phyloP scores from a whole-genome alignment of 371 early-diverging fungal genomes.

The Mortierella sp. region DNA sequence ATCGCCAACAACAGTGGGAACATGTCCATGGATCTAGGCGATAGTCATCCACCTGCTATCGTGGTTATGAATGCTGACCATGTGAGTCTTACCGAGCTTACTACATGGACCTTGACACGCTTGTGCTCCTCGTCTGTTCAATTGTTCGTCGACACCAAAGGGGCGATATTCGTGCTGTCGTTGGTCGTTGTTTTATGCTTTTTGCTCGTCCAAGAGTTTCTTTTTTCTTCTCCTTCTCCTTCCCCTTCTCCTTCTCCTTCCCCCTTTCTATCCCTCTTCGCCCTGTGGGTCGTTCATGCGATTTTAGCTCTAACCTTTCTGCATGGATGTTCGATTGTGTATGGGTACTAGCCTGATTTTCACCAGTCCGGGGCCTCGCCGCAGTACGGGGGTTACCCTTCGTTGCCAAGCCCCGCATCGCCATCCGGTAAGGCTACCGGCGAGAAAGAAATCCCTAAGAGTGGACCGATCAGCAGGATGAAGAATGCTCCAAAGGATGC shows the following conservation, averaged over 20 bases:
- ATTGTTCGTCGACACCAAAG: slow-evolving; percentile 11
- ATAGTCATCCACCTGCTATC: slow-evolving; percentile 45
- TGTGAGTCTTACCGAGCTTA: slow-evolving; percentile 56
- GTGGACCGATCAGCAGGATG: slow-evolving; percentile 79
- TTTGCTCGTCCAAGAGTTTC: background rate
- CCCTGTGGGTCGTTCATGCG: slow-evolving; percentile 21
- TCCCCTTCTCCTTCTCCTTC: background rate
- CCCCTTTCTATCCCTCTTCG: slow-evolving; percentile 5
- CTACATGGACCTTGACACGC: background rate
- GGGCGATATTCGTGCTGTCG: background rate
- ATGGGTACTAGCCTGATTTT: slow-evolving; percentile 32
- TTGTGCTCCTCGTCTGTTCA: background rate
- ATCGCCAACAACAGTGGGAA: slow-evolving; percentile 9
- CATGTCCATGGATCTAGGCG: slow-evolving; percentile 42
- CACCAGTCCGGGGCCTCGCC: slow-evolving; percentile 26
- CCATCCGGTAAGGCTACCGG: slow-evolving; percentile 40
- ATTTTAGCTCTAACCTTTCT: slow-evolving; percentile 6
- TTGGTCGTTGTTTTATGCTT: slow-evolving; percentile 1
- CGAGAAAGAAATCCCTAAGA: slow-evolving; percentile 74
- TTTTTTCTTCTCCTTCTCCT: background rate
- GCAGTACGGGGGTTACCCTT: slow-evolving; percentile 21
- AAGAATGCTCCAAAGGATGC: slow-evolving; percentile 87
- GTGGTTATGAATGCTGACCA: slow-evolving; percentile 65
- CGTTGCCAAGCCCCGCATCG: slow-evolving; percentile 27
- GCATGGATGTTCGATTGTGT: background rate